phyloP scores from a whole-genome alignment of 2,329 filamentous ascomycete genomes.

The Chaetomiaceae sp. region DNA sequence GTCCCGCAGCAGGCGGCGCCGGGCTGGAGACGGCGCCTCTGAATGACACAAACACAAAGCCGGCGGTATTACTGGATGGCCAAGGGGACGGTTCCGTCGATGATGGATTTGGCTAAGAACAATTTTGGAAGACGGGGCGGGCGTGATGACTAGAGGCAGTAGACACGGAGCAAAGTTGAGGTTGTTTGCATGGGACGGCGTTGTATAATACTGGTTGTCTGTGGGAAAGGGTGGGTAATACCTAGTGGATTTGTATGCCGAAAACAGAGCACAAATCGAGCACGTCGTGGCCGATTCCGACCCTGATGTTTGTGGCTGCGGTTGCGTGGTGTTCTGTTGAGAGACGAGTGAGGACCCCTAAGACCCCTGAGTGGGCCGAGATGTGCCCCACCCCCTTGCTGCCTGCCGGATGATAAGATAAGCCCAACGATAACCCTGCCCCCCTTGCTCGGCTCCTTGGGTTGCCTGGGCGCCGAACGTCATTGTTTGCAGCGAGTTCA shows the following conservation, averaged over 20 bases:
- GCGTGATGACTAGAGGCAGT: neutral
- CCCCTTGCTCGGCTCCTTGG: too few relatives aligned
- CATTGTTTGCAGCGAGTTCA: conserved; percentile 9
- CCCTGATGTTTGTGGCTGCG: too few relatives aligned
- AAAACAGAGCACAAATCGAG: neutral
- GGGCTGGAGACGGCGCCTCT: conserved; percentile 33
- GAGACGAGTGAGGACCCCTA: too few relatives aligned
- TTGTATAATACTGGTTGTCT: neutral
- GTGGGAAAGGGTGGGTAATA: neutral
- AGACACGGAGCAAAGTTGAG: neutral
- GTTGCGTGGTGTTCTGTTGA: too few relatives aligned
- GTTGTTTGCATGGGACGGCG: conserved; percentile 10
- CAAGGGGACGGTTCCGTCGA: conserved; percentile 13
- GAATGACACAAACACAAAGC: conserved; percentile 22
- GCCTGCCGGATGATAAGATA: conserved; percentile 20
- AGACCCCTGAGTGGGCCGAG: neutral
- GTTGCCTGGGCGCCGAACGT: conserved; percentile 11
- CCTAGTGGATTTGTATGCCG: neutral
- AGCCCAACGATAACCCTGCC: conserved; percentile 4
- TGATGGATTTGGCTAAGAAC: conserved; percentile 28
- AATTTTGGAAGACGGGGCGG: neutral
- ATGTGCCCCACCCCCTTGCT: neutral
- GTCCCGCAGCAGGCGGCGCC: conserved; percentile 27
- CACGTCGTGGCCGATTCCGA: too few relatives aligned
- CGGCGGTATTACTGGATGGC: conserved; percentile 14